phyloP scores from a whole-genome alignment of 352 stramenopile species.

The Globisporangium barbulae region DNA sequence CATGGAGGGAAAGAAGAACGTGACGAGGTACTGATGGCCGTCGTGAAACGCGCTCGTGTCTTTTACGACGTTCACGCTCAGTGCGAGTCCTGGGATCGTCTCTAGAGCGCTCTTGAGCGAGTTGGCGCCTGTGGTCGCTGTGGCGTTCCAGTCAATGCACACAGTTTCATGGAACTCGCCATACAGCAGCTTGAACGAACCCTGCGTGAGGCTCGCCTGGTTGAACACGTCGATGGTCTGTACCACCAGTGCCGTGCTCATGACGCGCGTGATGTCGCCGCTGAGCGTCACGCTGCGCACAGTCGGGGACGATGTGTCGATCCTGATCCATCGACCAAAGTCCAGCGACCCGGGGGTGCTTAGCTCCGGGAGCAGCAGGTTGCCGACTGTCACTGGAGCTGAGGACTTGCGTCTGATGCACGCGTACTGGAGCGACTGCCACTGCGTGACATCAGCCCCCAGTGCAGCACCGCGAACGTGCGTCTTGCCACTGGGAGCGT shows the following conservation, averaged over 20 bases:
- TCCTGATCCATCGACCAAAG: conserved; percentile 38
- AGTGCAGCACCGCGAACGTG: conserved; percentile 37
- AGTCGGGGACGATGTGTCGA: conserved; percentile 50
- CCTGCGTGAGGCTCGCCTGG: conserved; percentile 35
- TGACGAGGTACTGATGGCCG: conserved; percentile 42
- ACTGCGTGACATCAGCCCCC: conserved; percentile 17
- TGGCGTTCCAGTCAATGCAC: conserved; percentile 59
- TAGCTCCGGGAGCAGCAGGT: conserved; percentile 45
- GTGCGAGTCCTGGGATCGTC: conserved; percentile 29
- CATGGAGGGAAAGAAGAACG: conserved; percentile 50
- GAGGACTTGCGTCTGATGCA: conserved; percentile 49
- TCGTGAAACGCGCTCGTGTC: conserved; percentile 45
- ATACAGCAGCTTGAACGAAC: conserved; percentile 57
- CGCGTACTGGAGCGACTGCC: conserved; percentile 46
- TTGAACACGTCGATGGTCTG: conserved; percentile 70
- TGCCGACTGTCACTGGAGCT: conserved; percentile 25
- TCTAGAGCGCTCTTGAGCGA: conserved; percentile 46
- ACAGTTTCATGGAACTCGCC: conserved; percentile 22
- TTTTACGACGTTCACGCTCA: conserved; percentile 37
- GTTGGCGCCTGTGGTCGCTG: conserved; percentile 16
- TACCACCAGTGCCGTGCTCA: conserved; percentile 29
- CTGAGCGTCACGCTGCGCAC: conserved; percentile 33
- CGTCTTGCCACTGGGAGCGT: conserved; percentile 23
- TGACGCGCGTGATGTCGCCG: conserved; percentile 31
- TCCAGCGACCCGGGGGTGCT: conserved; percentile 49